A percentile compares a stretch with the other conserved stretches of the same genome.
Evolutionary conservation across 2,329 filamentous ascomycete genomes (phyloP).

Genomic region (Rosellinia necatrix): DNA sequence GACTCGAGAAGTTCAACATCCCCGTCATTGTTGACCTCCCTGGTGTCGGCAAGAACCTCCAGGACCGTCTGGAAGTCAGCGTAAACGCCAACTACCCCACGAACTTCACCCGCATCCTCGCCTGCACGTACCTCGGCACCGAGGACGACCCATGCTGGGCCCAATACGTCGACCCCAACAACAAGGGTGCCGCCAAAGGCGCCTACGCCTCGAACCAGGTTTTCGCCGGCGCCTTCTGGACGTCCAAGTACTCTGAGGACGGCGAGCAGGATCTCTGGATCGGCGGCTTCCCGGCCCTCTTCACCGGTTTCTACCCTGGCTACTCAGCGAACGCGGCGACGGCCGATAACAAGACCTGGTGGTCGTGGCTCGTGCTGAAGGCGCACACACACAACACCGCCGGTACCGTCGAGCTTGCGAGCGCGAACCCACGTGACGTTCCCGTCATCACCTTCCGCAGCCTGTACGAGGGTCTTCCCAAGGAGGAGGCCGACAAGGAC

Average conservation of each 20-base stretch:
- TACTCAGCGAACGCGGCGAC: conserved; percentile 40
- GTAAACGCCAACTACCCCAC: conserved; percentile 49
- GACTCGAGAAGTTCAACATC: conserved; percentile 42
- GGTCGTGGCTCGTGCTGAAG: conserved; percentile 56
- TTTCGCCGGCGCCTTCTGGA: conserved; percentile 38
- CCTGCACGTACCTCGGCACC: conserved; percentile 41
- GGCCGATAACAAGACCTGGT: conserved; percentile 48
- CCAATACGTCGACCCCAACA: conserved; percentile 30
- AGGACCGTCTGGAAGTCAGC: conserved; percentile 58
- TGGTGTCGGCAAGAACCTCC: conserved; percentile 63
- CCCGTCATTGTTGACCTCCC: conserved; percentile 56
- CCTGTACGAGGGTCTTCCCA: conserved; percentile 52
- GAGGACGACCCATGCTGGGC: conserved; percentile 43
- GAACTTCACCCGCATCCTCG: conserved; percentile 45
- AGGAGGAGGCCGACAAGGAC: conserved; percentile 51
- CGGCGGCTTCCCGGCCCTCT: conserved; percentile 46
- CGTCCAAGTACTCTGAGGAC: conserved; percentile 33
- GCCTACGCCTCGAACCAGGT: conserved; percentile 43
- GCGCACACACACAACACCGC: conserved; percentile 61
- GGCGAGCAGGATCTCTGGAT: conserved; percentile 43
- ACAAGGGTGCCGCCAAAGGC: conserved; percentile 34
- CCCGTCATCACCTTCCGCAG: conserved; percentile 68
- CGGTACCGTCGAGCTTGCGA: conserved; percentile 65
- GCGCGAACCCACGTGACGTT: conserved; percentile 64
- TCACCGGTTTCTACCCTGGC: conserved; percentile 47